Evolutionary conservation across 371 early-diverging fungal species (phyloP), one percentile per base, ranked within the genome.

Genomic region (Actinomortierella wolfii): DNA sequence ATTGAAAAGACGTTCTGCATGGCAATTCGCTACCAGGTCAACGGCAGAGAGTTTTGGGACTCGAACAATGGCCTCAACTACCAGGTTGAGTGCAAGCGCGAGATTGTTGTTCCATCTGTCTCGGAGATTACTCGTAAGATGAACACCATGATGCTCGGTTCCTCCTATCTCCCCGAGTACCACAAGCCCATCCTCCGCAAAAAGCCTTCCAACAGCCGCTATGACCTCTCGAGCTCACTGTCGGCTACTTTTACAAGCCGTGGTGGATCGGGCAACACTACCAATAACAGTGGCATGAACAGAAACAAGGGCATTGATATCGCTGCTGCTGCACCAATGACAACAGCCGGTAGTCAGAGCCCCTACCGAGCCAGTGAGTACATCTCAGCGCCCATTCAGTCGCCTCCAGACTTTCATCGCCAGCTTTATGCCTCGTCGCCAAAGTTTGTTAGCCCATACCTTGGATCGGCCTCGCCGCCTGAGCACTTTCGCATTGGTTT

Each of bases 41-140:
- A 78, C 52, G 84, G 83, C 40, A 76, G 78, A 29, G 88, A 88
- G 60, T 82, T 78, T 63, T 94, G 94, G 94, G 94, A 94, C 77
- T 93, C 90, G 76, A 92, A 93, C 77, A 71, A 69, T 40, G 90
- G 90, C 13, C 63, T 68, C 49, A 91, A 92, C 74, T 91, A 91
- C 76, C 81, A 85, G 56, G 57, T 86, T 40, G 69, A 81, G 29
- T 64, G 82, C 28, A 77, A 67, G 17, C 66, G 67, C 18, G 53
- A 61, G 0, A 55, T 61, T 17, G 61, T 58, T 8, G 51, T 50
- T 15, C 46, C 61, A 7, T 14, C 50, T 13, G 54, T 41, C 0
- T 59, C 68, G 15, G 63, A 68, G 23, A 34, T 64, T 25, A 46
- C 60, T 61, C 63, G 64, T 28, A 60, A 56, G 5, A 61, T 61